Conservation (phyloP, 1,139 yeast species). For the Suzukiozyma palmioleophila region DNA sequence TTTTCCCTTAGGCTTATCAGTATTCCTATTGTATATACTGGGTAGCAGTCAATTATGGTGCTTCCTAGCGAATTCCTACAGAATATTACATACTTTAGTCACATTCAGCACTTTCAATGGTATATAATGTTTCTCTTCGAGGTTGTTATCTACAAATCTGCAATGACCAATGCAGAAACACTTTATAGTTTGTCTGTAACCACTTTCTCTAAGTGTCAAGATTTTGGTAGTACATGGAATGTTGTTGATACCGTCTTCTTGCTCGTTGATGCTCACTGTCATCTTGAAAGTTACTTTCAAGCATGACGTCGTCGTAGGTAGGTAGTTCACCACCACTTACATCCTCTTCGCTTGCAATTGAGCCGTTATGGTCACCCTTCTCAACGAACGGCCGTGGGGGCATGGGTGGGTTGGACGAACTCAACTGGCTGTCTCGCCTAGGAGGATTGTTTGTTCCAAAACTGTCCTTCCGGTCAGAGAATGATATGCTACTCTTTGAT, state of each 20-base stretch:
- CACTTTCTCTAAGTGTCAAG: constrained; percentile 10
- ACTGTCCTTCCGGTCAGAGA: background rate
- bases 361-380: background rate
- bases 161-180: no score
- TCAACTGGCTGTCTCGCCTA: constrained; percentile 9
- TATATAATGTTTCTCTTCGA: no score
- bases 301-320: constrained; percentile 34
- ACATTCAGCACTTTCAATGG: no score
- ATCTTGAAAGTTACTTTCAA: constrained; percentile 22
- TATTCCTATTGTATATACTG: no score
- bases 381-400: constrained; percentile 3
- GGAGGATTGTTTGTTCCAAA: constrained; percentile 4
- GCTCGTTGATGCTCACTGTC: constrained; percentile 26
- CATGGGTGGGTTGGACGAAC: constrained; percentile 2
- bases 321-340: constrained; percentile 17
- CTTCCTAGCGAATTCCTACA: no score
- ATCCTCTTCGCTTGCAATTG: constrained; percentile 2
- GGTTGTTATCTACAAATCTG: no score
- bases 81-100: no score
- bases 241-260: constrained; percentile 35
- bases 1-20: no score
- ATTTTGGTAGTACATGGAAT: constrained; percentile 29
- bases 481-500: constrained; percentile 4
- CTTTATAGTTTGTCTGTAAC: no score
- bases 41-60: no score